A percentile compares a stretch with the other conserved stretches of the same genome.
Conservation (phyloP, 2,329 filamentous ascomycete species). For the Magnaporthiopsis rhizophila region DNA sequence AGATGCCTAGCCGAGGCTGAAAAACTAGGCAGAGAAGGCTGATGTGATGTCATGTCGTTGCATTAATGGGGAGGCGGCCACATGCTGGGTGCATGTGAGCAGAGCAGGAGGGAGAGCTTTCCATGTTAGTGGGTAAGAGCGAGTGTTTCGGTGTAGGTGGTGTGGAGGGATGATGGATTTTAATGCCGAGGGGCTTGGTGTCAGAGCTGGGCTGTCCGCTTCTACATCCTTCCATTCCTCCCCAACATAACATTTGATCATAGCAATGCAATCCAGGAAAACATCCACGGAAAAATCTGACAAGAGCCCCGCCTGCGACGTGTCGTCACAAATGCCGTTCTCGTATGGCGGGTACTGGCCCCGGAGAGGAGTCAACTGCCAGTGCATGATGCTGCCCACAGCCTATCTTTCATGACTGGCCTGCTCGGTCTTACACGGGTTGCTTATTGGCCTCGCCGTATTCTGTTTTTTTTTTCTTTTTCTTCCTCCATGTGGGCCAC, state of each 20-base stretch:
- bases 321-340: neutral
- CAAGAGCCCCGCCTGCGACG: neutral
- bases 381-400: too few relatives aligned
- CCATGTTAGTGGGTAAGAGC: neutral
- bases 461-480: neutral
- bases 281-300: neutral
- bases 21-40: neutral
- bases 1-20: neutral
- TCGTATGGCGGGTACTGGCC: neutral
- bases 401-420: too few relatives aligned
- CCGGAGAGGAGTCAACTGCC: neutral
- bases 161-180: neutral
- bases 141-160: neutral
- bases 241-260: neutral
- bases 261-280: too few relatives aligned
- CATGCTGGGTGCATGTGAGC: neutral
- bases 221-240: neutral
- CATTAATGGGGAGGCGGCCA: neutral
- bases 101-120: too few relatives aligned
- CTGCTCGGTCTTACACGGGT: neutral
- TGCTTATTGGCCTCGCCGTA: neutral
- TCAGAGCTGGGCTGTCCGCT: too few relatives aligned
- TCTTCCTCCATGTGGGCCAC: too few relatives aligned
- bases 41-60: neutral
- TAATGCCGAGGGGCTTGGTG: too few relatives aligned